Evolutionary conservation across 345 rosid genomes (phyloP).

Genomic region (Sisymbrium irio): DNA sequence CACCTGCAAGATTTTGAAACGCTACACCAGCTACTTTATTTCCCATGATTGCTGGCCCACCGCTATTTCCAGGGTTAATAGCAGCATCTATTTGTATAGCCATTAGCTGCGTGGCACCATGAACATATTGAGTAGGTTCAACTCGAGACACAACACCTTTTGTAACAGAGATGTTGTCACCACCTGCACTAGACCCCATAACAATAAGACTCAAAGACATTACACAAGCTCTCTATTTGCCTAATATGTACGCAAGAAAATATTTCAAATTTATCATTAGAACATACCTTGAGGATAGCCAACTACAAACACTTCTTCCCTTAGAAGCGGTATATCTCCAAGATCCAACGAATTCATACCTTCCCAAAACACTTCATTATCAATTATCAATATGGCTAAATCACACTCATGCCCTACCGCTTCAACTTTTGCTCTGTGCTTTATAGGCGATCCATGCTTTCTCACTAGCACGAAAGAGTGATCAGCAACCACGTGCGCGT

Average conservation of each 20-base stretch:
- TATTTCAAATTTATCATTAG: background rate
- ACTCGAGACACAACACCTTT: constrained; percentile 95
- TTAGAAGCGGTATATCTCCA: constrained; percentile 70
- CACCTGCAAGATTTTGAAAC: constrained; percentile 87
- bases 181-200: constrained; percentile 54
- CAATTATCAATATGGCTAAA: constrained; percentile 68
- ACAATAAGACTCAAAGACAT: constrained; percentile 36
- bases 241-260: background rate
- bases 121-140: constrained; percentile 86
- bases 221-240: background rate
- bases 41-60: constrained; percentile 92
- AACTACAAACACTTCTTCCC: constrained; percentile 77
- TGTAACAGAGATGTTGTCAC: constrained; percentile 93
- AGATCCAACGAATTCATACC: constrained; percentile 66
- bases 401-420: constrained; percentile 89
- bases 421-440: constrained; percentile 60
- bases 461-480: constrained; percentile 79
- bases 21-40: constrained; percentile 87
- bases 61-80: constrained; percentile 88
- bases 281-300: constrained; percentile 87
- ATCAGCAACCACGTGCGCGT: constrained; percentile 89
- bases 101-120: constrained; percentile 81
- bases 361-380: constrained; percentile 54
- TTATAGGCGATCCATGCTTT: constrained; percentile 78
- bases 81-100: constrained; percentile 97